Evolutionary conservation across 23 red algal genomes (phyloP).

Genomic region (Gracilariopsis chorda): DNA sequence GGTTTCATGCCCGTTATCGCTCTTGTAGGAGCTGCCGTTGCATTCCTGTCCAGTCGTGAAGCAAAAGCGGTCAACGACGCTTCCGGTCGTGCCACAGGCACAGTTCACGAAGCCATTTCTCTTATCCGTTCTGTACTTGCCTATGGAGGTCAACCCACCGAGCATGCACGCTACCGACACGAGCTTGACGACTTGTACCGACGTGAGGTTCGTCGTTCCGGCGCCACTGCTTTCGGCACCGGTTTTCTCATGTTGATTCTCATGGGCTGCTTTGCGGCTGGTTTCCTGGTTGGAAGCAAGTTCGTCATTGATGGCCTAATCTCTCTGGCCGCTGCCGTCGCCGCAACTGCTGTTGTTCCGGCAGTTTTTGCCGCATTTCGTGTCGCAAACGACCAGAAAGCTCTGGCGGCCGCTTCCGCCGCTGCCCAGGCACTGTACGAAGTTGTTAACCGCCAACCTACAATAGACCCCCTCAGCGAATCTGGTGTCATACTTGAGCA

Average conservation of each 20-base stretch:
- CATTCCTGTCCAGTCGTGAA: slow-evolving; percentile 39
- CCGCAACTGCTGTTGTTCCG: slow-evolving; percentile 40
- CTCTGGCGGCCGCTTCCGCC: slow-evolving; percentile 11
- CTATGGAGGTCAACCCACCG: slow-evolving; percentile 43
- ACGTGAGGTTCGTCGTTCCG: slow-evolving; percentile 17
- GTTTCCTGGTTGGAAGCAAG: slow-evolving; percentile 68
- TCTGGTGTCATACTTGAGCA: slow-evolving; percentile 18
- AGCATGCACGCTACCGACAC: slow-evolving; percentile 56
- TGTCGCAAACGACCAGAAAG: slow-evolving; percentile 22
- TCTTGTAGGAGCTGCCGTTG: slow-evolving; percentile 44
- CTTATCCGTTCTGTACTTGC: slow-evolving; percentile 71
- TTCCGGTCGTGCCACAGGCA: slow-evolving; percentile 56
- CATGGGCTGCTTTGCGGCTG: slow-evolving; percentile 72
- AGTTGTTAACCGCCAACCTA: slow-evolving; percentile 25
- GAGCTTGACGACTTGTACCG: slow-evolving; percentile 46
- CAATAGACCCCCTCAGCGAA: slow-evolving; percentile 32
- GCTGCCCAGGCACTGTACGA: slow-evolving; percentile 38
- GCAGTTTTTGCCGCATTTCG: slow-evolving; percentile 81
- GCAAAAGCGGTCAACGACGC: slow-evolving; percentile 51
- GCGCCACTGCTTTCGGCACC: slow-evolving; percentile 51
- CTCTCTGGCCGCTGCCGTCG: slow-evolving; percentile 10
- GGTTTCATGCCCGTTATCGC: slow-evolving; percentile 68
- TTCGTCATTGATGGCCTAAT: slow-evolving; percentile 45
- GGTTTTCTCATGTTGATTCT: slow-evolving; percentile 84
- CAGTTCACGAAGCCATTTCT: slow-evolving; percentile 73